These are phyloP conservation scores for Pichia terricola DNA, from an alignment of 1,139 yeast species.

Conservation along the genomic window DNA sequence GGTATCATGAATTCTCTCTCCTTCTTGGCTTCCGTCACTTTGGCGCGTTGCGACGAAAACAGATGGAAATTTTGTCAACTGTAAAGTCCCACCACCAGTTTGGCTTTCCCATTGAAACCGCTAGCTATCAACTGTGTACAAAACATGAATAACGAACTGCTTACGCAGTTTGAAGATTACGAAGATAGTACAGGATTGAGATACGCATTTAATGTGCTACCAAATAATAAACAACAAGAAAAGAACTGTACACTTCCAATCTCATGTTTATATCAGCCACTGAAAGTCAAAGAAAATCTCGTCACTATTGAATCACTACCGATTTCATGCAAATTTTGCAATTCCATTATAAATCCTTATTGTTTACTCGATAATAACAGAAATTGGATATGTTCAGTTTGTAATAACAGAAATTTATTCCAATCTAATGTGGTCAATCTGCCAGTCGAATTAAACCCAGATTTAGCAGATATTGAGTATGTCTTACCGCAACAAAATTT, in stretches of 20 bases:
- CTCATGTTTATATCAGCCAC: conserved; percentile 59
- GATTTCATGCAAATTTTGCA: conserved; percentile 48
- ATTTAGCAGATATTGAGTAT: conserved; percentile 52
- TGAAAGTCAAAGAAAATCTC: conserved; percentile 41
- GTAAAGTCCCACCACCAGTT: too few species aligned
- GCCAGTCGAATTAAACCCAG: conserved; percentile 32
- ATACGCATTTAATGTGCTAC: conserved; percentile 81
- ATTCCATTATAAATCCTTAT: conserved; percentile 52
- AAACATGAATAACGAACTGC: too few species aligned
- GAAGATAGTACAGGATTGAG: conserved; percentile 90
- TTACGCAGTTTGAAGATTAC: conserved; percentile 63
- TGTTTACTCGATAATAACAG: conserved; percentile 35
- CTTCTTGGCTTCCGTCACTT: too few species aligned
- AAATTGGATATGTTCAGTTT: conserved; percentile 58
- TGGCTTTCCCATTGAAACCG: too few species aligned
- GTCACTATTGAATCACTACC: conserved; percentile 35
- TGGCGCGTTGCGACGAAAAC: too few species aligned
- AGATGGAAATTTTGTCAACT: too few species aligned
- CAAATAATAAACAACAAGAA: conserved; percentile 51
- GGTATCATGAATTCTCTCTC: too few species aligned
- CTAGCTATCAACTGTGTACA: too few species aligned
- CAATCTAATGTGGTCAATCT: conserved; percentile 22
- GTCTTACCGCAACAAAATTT: conserved; percentile 33
- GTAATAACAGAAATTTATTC: conserved; percentile 46
- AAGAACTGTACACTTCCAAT: conserved; percentile 51